These are phyloP conservation scores for Sclerotinia subarctica DNA, from an alignment of 2,329 filamentous ascomycete species.

Conservation along the genomic window DNA sequence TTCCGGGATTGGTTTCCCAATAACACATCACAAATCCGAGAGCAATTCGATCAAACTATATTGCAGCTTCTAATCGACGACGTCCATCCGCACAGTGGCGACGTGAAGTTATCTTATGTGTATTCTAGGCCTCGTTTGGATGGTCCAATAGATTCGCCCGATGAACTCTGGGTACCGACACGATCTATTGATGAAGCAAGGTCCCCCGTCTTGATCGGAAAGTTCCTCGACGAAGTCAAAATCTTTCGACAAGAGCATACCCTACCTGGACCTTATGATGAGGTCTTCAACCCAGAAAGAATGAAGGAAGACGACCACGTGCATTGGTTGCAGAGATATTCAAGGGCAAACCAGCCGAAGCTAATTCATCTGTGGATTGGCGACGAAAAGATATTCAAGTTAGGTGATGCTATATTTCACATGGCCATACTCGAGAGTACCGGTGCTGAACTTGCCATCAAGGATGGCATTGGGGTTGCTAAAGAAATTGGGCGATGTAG, in stretches of 20 bases:
- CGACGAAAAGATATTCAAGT: neutral
- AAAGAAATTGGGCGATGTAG: neutral
- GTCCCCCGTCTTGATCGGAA: neutral
- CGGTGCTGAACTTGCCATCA: slow-evolving; percentile 28
- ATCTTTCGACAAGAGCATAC: neutral
- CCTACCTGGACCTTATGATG: slow-evolving; percentile 20
- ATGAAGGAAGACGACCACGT: slow-evolving; percentile 22
- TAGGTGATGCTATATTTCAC: slow-evolving; percentile 19
- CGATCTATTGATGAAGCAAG: neutral
- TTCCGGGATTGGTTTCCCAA: neutral
- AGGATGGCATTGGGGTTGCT: slow-evolving; percentile 20
- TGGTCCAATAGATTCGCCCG: neutral
- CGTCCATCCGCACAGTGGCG: neutral
- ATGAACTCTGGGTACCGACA: slow-evolving; percentile 1
- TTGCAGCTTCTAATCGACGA: neutral
- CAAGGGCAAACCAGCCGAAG: neutral
- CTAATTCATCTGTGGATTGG: neutral
- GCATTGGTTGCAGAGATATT: slow-evolving; percentile 25
- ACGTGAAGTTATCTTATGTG: neutral
- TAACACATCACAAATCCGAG: neutral
- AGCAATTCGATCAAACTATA: neutral
- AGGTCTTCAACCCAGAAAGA: slow-evolving; percentile 22
- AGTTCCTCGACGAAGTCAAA: slow-evolving; percentile 3
- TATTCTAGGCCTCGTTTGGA: neutral
- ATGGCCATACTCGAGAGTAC: slow-evolving; percentile 30